These are phyloP conservation scores for Ophiostoma pallidulum DNA, from an alignment of 2,329 filamentous ascomycete genomes.

Conservation along the genomic window DNA sequence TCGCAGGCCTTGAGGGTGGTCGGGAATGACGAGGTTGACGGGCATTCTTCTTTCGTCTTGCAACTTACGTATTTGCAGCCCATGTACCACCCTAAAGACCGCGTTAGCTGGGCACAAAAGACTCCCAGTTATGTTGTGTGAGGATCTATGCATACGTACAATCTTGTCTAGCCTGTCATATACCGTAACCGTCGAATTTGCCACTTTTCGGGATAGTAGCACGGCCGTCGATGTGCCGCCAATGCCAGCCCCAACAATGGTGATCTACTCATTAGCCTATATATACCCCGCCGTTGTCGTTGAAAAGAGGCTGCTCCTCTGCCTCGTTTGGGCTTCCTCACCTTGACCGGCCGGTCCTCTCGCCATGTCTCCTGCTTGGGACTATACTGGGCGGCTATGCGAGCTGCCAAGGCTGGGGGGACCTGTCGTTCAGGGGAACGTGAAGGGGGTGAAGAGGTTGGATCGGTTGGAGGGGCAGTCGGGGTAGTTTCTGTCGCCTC, in stretches of 20 bases:
- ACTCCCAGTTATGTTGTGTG: background rate
- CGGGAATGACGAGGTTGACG: no score
- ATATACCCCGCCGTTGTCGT: no score
- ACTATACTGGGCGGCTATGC: background rate
- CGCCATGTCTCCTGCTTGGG: slow-evolving; percentile 1
- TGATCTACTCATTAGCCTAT: background rate
- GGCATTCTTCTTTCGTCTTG: no score
- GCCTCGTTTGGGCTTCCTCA: background rate
- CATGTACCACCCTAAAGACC: slow-evolving; percentile 1
- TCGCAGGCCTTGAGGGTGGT: no score
- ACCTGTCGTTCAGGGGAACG: background rate
- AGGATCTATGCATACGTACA: background rate
- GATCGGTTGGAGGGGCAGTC: background rate
- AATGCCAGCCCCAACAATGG: background rate
- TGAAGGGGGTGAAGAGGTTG: no score
- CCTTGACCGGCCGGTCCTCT: background rate
- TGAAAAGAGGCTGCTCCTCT: no score
- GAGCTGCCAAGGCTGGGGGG: background rate
- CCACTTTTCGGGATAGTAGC: background rate
- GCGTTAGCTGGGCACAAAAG: background rate
- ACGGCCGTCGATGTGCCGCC: background rate
- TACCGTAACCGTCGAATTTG: background rate
- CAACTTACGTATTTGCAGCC: background rate
- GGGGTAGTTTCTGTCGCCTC: background rate
- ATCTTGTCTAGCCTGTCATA: background rate